Evolutionary conservation across 83 land plant genomes (phyloP).

Genomic region (Picea mariana): DNA sequence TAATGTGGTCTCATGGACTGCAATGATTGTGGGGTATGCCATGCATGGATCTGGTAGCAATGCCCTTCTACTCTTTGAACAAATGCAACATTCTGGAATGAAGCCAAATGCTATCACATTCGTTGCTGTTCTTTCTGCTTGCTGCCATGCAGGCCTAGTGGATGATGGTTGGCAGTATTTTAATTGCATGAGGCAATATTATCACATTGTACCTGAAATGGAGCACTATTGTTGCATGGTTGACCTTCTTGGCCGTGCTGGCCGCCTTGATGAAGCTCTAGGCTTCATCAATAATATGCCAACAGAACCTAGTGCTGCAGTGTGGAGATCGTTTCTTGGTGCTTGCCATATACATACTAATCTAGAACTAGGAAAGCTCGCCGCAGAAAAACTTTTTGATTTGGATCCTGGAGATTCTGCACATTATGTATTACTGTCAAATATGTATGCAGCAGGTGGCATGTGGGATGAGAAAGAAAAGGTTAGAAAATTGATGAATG

Average conservation of each 20-base stretch:
- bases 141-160: constrained; percentile 26
- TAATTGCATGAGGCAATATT: constrained; percentile 9
- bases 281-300: constrained; percentile 20
- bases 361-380: constrained; percentile 15
- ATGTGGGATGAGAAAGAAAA: not conserved
- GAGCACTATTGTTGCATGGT: constrained; percentile 32
- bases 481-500: constrained; percentile 11
- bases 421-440: constrained; percentile 13
- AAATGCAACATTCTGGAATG: constrained; percentile 14
- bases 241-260: constrained; percentile 28
- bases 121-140: constrained; percentile 22
- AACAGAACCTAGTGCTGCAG: constrained; percentile 12
- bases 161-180: constrained; percentile 11
- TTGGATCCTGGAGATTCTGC: constrained; percentile 15
- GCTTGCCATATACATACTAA: constrained; percentile 14
- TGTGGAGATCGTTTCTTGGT: constrained; percentile 28
- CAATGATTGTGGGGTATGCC: constrained; percentile 20
- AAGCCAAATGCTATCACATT: constrained; percentile 21
- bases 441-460: constrained; percentile 9
- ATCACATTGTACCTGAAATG: constrained; percentile 14
- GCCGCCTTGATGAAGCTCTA: constrained; percentile 24
- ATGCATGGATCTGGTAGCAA: not conserved
- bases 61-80: constrained; percentile 8
- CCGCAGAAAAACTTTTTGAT: constrained; percentile 13
- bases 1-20: constrained; percentile 15